These are phyloP conservation scores for Coemansia sp. DNA, from an alignment of 192 early-diverging fungal species.

Conservation along the genomic window DNA sequence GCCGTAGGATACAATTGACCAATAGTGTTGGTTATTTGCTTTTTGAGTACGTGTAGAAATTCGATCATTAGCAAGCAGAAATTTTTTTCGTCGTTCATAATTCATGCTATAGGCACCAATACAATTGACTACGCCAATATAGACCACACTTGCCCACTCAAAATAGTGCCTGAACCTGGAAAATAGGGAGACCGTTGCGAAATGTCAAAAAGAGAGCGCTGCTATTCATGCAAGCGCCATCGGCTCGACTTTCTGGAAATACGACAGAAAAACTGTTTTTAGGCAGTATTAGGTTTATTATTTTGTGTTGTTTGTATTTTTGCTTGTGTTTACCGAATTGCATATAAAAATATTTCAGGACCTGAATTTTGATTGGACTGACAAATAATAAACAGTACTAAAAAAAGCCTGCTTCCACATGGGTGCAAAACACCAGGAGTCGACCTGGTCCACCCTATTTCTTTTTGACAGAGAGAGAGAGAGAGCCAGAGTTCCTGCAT, in stretches of 20 bases:
- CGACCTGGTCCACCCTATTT: background rate
- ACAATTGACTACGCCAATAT: background rate
- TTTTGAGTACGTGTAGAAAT: constrained; percentile 9
- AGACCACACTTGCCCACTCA: background rate
- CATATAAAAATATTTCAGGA: background rate
- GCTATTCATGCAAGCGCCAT: constrained; percentile 9
- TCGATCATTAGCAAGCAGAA: background rate
- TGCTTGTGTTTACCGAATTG: constrained; percentile 1
- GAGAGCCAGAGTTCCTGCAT: constrained; percentile 2
- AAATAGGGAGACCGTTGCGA: background rate
- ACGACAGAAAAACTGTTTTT: background rate
- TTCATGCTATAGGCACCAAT: background rate
- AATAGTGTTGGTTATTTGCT: background rate
- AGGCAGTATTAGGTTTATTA: constrained; percentile 7
- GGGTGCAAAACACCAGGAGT: constrained; percentile 1
- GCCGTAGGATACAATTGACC: background rate
- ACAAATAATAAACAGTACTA: background rate
- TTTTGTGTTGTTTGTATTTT: background rate
- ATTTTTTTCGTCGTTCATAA: background rate
- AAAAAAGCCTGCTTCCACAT: too few species aligned
- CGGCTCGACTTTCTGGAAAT: background rate
- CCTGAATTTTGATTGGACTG: background rate
- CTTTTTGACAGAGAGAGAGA: background rate
- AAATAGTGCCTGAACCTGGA: background rate
- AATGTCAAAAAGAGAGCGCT: background rate